phyloP scores from a whole-genome alignment of 306 rosid species.

The Dalbergia cultrata region DNA sequence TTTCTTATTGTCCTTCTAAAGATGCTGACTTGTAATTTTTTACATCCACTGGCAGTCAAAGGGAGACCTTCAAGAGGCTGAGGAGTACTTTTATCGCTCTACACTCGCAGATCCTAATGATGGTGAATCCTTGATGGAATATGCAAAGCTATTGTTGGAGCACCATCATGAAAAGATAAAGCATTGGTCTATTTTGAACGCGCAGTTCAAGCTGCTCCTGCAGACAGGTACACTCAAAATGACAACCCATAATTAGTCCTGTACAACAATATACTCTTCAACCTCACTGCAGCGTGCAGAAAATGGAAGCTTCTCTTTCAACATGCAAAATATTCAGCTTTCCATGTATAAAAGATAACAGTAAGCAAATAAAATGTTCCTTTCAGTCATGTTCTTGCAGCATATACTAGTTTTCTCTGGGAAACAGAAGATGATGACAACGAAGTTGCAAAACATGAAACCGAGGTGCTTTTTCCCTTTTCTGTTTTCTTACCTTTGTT shows the following conservation, averaged over 20 bases:
- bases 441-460: conserved; percentile 46
- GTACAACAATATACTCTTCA: conserved; percentile 11
- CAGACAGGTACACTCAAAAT: conserved; percentile 64
- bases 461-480: conserved; percentile 53
- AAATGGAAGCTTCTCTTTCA: conserved; percentile 27
- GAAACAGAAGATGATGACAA: conserved; percentile 61
- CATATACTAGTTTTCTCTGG: conserved; percentile 91
- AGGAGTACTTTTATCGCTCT: conserved; percentile 74
- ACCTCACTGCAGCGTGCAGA: conserved; percentile 24
- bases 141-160: conserved; percentile 85
- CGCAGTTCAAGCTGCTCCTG: conserved; percentile 69
- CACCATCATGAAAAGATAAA: conserved; percentile 71
- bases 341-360: conserved; percentile 37
- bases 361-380: conserved; percentile 34
- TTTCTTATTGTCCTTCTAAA: conserved; percentile 24
- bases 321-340: conserved; percentile 20
- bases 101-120: conserved; percentile 76
- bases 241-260: not conserved
- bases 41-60: conserved; percentile 63
- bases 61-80: conserved; percentile 80
- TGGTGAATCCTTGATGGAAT: conserved; percentile 67
- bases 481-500: not conserved
- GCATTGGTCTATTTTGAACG: conserved; percentile 73
- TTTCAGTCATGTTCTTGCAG: conserved; percentile 82
- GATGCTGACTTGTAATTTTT: conserved; percentile 38